Base-by-base conservation (phyloP, 2,329 filamentous ascomycete genomes). In the Calonectria fujianensis region DNA sequence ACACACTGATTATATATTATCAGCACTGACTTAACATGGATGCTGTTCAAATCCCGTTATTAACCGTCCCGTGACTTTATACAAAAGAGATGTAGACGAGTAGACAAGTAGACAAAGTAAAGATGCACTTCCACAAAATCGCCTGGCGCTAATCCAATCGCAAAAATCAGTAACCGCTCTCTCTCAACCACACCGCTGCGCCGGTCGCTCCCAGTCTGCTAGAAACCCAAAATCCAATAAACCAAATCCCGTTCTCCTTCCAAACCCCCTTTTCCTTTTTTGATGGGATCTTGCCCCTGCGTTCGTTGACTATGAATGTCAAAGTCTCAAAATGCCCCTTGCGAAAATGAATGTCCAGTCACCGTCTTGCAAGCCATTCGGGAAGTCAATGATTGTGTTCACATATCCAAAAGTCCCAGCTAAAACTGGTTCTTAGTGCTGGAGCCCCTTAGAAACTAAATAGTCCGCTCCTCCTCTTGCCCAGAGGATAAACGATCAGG, bases 391-490 rank as follows among this genome's bases (percentile, higher is more conserved):
- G 24, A 41, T 63, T 63, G 35, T 39, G 14, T 18, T 41, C 24
- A 29, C 39, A 24, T 24, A 66, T 66, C 63, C 63, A 48, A 35
- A 24, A 50, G 2, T 27, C 63, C 65, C 54, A 57, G 39, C 31
- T 31, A 29, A 51, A 52, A 51, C 52, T 50, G 29, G 45, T 59
- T 20, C 35, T 57, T 24, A 16, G 37, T 48, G 24, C 32, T 13
- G 37, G 31, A 50, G 11, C 10, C 35, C 14, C 24, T 81, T 82
- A 90, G 74, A 91, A 91, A 70, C 88, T 90, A 77, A 91, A 91
- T 63, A 92, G 76, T 2, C 90, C 90, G 76, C 90, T 91, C 71
- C 90, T 85, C 76, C 89, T 86, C 84, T 92, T 92, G 16, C 90
- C 90, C 41, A 91, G 82, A 0, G 90, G 90, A 78, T 91, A 91